Conservation (phyloP, 108 stramenopile species). For the Nitzschia sp. region DNA sequence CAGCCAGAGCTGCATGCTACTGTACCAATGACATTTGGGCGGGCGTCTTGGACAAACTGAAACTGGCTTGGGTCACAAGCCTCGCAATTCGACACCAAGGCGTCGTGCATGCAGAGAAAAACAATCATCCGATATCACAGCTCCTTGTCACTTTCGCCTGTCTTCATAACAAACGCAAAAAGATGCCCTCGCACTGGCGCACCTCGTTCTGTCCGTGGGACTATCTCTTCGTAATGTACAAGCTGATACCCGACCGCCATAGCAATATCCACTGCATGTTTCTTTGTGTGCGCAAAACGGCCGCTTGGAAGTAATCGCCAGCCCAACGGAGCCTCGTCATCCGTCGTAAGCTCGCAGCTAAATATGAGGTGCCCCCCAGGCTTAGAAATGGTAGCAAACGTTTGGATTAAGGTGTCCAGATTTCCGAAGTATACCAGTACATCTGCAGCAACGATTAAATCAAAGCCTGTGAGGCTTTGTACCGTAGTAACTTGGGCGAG, state of each 20-base stretch:
- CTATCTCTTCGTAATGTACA: conserved; percentile 49
- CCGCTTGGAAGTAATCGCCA: conserved; percentile 62
- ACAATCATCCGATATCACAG: no score
- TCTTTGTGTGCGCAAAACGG: conserved; percentile 72
- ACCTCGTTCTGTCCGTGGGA: conserved; percentile 74
- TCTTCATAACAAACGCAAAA: conserved; percentile 50
- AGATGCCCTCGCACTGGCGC: conserved; percentile 64
- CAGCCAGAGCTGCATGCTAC: no score
- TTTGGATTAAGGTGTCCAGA: conserved; percentile 42
- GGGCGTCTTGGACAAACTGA: no score
- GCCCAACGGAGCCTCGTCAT: conserved; percentile 54
- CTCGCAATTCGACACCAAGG: no score
- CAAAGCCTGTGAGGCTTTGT: conserved; percentile 49
- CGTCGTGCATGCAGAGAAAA: no score
- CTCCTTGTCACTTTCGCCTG: background rate
- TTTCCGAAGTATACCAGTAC: conserved; percentile 76
- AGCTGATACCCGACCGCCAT: conserved; percentile 46
- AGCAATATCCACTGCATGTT: conserved; percentile 51
- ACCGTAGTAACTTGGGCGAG: conserved; percentile 21
- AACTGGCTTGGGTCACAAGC: no score
- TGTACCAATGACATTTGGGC: no score
- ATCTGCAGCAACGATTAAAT: conserved; percentile 77
- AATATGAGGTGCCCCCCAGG: conserved; percentile 48
- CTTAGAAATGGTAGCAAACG: conserved; percentile 8
- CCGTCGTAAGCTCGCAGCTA: conserved; percentile 62